Evolutionary conservation across 1,139 yeast genomes (phyloP).

Genomic region (Pneumocystis oryctolagi): DNA sequence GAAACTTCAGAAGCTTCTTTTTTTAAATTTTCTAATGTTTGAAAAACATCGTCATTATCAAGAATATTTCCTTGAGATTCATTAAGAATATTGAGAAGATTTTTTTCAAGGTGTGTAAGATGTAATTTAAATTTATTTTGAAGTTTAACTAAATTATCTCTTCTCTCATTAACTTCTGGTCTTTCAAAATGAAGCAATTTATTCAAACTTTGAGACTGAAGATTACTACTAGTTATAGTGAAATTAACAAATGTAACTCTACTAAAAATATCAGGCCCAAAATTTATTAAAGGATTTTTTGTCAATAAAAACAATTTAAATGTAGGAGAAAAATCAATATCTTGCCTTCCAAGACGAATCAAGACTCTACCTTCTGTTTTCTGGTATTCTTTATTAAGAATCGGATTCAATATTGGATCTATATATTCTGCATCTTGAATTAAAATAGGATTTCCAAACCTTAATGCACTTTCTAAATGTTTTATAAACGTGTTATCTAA

Average conservation of each 20-base stretch:
- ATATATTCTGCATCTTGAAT: conserved; percentile 66
- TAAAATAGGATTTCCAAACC: conserved; percentile 67
- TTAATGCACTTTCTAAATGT: conserved; percentile 60
- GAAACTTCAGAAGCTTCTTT: conserved; percentile 44
- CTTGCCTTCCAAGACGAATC: conserved; percentile 45
- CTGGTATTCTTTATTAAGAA: conserved; percentile 47
- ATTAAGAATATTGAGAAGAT: conserved; percentile 44
- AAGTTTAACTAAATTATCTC: conserved; percentile 38
- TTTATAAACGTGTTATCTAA: conserved; percentile 52
- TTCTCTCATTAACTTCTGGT: conserved; percentile 54
- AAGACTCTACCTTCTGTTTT: conserved; percentile 58
- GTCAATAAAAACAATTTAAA: conserved; percentile 52
- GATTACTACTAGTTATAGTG: conserved; percentile 50
- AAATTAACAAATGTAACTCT: conserved; percentile 56
- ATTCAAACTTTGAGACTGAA: conserved; percentile 50
- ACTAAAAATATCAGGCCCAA: conserved; percentile 45
- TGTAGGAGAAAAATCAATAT: conserved; percentile 50
- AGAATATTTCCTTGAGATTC: conserved; percentile 47
- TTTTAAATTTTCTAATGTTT: conserved; percentile 51
- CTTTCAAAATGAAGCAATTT: conserved; percentile 38
- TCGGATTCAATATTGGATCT: conserved; percentile 55
- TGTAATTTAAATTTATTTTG: conserved; percentile 47
- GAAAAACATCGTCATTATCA: conserved; percentile 48
- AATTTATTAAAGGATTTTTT: conserved; percentile 32
- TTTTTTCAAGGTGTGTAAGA: conserved; percentile 44